These are phyloP conservation scores for Hypoxylon fuscum DNA, from an alignment of 495 filamentous ascomycete species.

Conservation along the genomic window DNA sequence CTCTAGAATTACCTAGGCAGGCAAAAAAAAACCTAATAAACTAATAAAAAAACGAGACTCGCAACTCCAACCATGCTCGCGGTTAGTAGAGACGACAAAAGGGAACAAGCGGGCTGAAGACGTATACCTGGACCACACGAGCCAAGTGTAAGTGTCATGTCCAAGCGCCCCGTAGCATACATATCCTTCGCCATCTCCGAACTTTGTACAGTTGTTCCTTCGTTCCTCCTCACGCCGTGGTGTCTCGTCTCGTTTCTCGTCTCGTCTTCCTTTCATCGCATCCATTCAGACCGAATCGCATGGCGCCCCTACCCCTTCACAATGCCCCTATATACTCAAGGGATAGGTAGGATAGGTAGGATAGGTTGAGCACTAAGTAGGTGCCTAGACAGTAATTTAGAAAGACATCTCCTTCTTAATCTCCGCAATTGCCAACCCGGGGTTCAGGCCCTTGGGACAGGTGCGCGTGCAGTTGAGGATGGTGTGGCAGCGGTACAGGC, in stretches of 20 bases:
- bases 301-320: too few species aligned
- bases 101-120: too few species aligned
- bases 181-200: conserved; percentile 22
- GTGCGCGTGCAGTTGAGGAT: conserved; percentile 97
- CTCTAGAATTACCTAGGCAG: conserved; percentile 3
- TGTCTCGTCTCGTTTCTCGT: not conserved
- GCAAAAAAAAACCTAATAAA: not conserved
- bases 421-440: conserved; percentile 91
- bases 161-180: conserved; percentile 23
- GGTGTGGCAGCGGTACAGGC: conserved; percentile 97
- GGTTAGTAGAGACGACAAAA: conserved; percentile 28
- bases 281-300: too few species aligned
- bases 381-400: conserved; percentile 39
- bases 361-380: too few species aligned
- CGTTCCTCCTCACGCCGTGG: conserved; percentile 6
- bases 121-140: too few species aligned
- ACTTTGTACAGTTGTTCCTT: conserved; percentile 42
- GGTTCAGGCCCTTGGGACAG: conserved; percentile 98
- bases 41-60: conserved; percentile 25
- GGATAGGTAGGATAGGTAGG: too few species aligned
- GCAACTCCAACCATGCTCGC: conserved; percentile 48
- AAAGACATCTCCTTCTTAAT: conserved; percentile 98
- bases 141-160: not conserved
- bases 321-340: too few species aligned
- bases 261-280: conserved; percentile 1